Conservation (phyloP, 2,329 filamentous ascomycete genomes). For the Monilinia aucupariae region DNA sequence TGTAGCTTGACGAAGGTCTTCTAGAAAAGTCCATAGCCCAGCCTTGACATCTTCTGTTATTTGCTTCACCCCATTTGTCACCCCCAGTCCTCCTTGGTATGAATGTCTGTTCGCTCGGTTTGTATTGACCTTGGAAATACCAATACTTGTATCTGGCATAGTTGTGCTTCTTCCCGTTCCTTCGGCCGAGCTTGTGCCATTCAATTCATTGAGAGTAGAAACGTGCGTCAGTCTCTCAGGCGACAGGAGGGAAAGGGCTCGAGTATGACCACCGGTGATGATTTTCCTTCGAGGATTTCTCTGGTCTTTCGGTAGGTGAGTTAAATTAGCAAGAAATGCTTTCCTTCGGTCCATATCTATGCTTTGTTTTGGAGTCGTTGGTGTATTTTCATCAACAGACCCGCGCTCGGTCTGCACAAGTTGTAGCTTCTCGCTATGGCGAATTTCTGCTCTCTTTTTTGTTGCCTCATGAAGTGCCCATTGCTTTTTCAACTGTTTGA, state of each 20-base stretch:
- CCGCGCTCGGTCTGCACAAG: slow-evolving; percentile 39
- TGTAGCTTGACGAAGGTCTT: slow-evolving; percentile 90
- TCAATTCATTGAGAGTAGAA: slow-evolving; percentile 34
- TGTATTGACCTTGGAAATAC: slow-evolving; percentile 27
- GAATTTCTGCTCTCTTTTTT: slow-evolving; percentile 66
- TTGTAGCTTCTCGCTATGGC: slow-evolving; percentile 54
- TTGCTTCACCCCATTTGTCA: slow-evolving; percentile 33
- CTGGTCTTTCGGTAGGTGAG: slow-evolving; percentile 23
- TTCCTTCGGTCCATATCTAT: slow-evolving; percentile 69
- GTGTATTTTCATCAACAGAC: slow-evolving; percentile 25
- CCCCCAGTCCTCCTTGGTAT: slow-evolving; percentile 30
- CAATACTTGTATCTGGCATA: slow-evolving; percentile 34
- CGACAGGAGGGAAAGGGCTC: slow-evolving; percentile 76
- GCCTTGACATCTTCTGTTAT: slow-evolving; percentile 71
- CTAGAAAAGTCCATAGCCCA: slow-evolving; percentile 88
- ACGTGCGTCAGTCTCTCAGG: slow-evolving; percentile 38
- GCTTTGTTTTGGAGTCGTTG: slow-evolving; percentile 33
- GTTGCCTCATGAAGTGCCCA: slow-evolving; percentile 74
- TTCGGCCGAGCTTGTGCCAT: slow-evolving; percentile 33
- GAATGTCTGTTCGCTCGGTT: slow-evolving; percentile 31
- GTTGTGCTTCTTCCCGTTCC: slow-evolving; percentile 26
- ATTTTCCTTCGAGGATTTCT: slow-evolving; percentile 51
- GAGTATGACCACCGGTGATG: slow-evolving; percentile 60
- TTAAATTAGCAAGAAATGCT: slow-evolving; percentile 52
- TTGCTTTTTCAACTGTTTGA: slow-evolving; percentile 72